phyloP scores from a whole-genome alignment of 345 rosid species.

The Populus simonii region DNA sequence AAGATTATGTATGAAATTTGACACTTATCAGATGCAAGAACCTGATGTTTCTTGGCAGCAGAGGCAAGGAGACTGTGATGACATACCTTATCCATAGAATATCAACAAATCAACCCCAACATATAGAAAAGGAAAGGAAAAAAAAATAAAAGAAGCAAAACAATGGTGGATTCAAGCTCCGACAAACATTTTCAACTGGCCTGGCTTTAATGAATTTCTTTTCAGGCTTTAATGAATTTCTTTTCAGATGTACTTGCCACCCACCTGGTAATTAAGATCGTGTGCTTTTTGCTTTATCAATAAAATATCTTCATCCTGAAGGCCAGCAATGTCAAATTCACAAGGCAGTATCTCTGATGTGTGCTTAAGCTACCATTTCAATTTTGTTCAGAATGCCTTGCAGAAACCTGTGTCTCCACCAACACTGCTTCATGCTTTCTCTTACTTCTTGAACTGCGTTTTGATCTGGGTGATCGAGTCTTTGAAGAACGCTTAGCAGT shows the following conservation, averaged over 20 bases:
- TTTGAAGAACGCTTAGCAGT: slow-evolving; percentile 51
- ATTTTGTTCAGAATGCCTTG: slow-evolving; percentile 49
- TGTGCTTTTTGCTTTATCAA: slow-evolving; percentile 6
- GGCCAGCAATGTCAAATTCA: slow-evolving; percentile 22
- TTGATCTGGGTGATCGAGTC: slow-evolving; percentile 53
- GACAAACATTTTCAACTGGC: slow-evolving; percentile 17
- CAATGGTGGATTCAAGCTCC: slow-evolving; percentile 16
- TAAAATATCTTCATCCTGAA: slow-evolving; percentile 8
- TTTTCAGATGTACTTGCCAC: slow-evolving; percentile 21
- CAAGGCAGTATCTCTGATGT: slow-evolving; percentile 3
- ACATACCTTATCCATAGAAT: slow-evolving; percentile 16
- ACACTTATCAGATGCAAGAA: slow-evolving; percentile 33
- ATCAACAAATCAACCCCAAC: slow-evolving; percentile 35
- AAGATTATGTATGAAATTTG: slow-evolving; percentile 36
- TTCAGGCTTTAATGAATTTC: slow-evolving; percentile 16
- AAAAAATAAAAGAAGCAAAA: not conserved
- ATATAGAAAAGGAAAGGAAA: slow-evolving; percentile 2
- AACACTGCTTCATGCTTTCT: slow-evolving; percentile 66
- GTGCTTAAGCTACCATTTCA: slow-evolving; percentile 13
- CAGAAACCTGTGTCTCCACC: slow-evolving; percentile 40
- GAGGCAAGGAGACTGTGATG: slow-evolving; percentile 16
- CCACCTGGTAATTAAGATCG: slow-evolving; percentile 5
- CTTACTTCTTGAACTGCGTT: slow-evolving; percentile 50
- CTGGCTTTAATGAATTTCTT: slow-evolving; percentile 17
- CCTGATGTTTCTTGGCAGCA: slow-evolving; percentile 15